Evolutionary conservation across 768 basidiomycete species (phyloP).

Genomic region (Russula abietina): DNA sequence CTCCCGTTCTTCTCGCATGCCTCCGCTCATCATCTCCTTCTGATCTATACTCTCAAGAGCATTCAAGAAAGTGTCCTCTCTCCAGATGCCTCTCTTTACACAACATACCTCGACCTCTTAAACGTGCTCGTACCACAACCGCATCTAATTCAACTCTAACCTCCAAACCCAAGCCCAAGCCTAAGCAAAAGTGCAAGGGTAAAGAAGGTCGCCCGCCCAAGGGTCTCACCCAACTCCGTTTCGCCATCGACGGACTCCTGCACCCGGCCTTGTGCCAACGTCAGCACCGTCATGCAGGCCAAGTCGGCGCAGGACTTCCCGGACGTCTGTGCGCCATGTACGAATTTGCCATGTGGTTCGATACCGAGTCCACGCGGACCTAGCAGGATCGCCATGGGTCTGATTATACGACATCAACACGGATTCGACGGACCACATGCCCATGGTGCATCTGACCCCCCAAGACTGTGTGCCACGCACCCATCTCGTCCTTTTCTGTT

Average conservation of each 20-base stretch:
- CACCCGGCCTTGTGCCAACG: too few species aligned
- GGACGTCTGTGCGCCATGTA: too few species aligned
- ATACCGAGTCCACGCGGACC: too few species aligned
- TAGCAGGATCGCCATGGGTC: too few species aligned
- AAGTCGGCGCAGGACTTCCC: constrained; percentile 56
- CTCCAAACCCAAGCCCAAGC: constrained; percentile 34
- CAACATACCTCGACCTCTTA: constrained; percentile 32
- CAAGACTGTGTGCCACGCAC: too few species aligned
- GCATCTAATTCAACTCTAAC: constrained; percentile 6
- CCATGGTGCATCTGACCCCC: too few species aligned
- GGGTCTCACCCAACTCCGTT: constrained; percentile 71
- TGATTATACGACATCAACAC: too few species aligned
- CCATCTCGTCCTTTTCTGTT: too few species aligned
- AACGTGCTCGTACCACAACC: constrained; percentile 26
- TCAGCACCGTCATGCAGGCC: constrained; percentile 39
- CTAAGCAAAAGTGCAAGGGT: constrained; percentile 21
- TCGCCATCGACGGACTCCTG: constrained; percentile 67
- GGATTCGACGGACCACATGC: too few species aligned
- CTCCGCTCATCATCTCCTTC: constrained; percentile 37
- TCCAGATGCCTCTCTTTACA: constrained; percentile 32
- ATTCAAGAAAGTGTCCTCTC: constrained; percentile 35
- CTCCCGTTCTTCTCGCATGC: constrained; percentile 33
- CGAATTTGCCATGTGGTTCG: too few species aligned
- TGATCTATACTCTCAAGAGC: constrained; percentile 31
- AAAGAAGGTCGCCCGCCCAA: constrained; percentile 36